Evolutionary conservation across 768 basidiomycete genomes (phyloP), one percentile per base, ranked within the genome.

Genomic region (Suillus subluteus): DNA sequence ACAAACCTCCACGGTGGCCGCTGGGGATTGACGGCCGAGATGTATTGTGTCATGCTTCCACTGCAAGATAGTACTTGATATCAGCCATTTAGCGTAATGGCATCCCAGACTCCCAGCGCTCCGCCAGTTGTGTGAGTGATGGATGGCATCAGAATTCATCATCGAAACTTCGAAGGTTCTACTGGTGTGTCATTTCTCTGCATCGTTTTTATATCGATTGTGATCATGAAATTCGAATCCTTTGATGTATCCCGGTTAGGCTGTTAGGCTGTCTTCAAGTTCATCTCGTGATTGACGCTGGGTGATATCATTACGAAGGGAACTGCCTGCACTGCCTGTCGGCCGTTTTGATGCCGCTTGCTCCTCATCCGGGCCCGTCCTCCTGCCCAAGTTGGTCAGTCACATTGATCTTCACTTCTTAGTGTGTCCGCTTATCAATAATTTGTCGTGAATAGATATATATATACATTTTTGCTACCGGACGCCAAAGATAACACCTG

Each of bases 111-210:
- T 37, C 9, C 37, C 15, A 11, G 38, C 38, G 38, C 58, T 35
- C 12, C 23, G 15, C 16, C 58, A 26, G 41, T 41, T 43, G 41
- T 30, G 40, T 13, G 59, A 32, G 59, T 18, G 18, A 12, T n/a
- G 18, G 12, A 26, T 21, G 18, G 30, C 41, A 61, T 43, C 59
- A 61, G 59, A 61, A 61, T 30, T 12, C 18, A 2, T 40, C 23
- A 61, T 61, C 58, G 21, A 32, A 61, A 21, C 11, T 43, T 21
- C 58, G 35, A 21, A 16, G 11, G 26, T 43, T 43, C 43, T 32
- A 43, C 7, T 18, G 40, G 59, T 61, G 59, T 30, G 59, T 61
- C 59, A 30, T 30, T 61, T 61, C 26, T 59, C 26, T 41, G 15
- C 11, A 61, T 18, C 9, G 5, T 16, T 40, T 40, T 41, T 38